Evolutionary conservation across 2,329 filamentous ascomycete species (phyloP), one percentile per base, ranked within the genome.

Genomic region (Cladorrhinum sp.): DNA sequence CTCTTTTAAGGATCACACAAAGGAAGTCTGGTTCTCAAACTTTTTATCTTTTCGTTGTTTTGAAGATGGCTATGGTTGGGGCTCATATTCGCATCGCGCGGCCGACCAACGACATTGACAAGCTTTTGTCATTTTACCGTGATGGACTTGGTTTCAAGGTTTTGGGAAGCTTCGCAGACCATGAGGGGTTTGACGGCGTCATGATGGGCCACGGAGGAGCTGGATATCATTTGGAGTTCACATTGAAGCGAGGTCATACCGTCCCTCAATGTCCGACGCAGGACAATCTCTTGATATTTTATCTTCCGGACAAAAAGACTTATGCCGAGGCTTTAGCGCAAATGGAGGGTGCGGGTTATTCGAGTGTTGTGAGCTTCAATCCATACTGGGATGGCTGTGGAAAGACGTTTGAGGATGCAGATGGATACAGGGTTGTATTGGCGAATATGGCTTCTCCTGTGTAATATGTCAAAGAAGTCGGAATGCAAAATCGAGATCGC

Each of bases 171-270:
- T 79, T 77, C 48, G 32, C 64, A 5, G 62, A 72, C 3, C 76
- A 78, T 59, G 70, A 72, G 3, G 76, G 71, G 7, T 79, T 77
- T 57, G 74, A 75, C 63, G 77, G 74, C 12, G 56, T 78, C 9
- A 76, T 79, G 74, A 70, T 79, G 8, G 77, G 77, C 16, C 72
- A 75, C 59, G 67, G 68, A 5, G 41, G 41, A 3, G 16, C 71
- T 2, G 69, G 69, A 0, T 79, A 77, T 64, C 77, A 80, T 61
- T 71, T 80, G 18, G 78, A 80, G 64, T 77, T 80, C 59, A 78
- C 76, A 0, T 67, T 69, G 2, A 66, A 73, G 45, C 27, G 63
- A 10, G 73, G 71, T 0, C 73, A 78, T 57, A 65, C 71, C 1
- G 72, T 67, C 3, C 74, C 73, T 2, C 67, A 69, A 25, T 72